Base-by-base conservation (phyloP, 2,329 filamentous ascomycete genomes). In the Sphaerulina vaccinii region DNA sequence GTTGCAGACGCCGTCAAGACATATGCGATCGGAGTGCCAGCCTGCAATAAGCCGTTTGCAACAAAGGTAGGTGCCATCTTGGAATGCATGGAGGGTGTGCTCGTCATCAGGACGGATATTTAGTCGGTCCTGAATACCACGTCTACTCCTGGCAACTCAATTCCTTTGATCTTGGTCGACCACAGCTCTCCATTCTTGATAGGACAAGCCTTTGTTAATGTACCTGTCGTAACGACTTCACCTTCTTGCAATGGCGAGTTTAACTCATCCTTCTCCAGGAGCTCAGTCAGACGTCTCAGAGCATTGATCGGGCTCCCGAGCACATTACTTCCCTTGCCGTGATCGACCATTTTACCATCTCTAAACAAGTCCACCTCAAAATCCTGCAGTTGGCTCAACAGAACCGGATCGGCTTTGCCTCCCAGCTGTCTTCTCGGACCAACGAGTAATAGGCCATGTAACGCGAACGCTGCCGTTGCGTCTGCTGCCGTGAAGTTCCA, bases 401-500 rank as follows among this genome's bases (percentile, higher is more conserved):
- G 37, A 11, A 45, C 44, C 27, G 53, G 46, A 38, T 55, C 42
- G 10, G 23, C 21, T 7, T 24, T 38, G 8, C 48, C 37, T 15
- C 43, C 40, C 13, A 61, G 35, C 38, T 24, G 43, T 18, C 39
- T 45, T 22, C 45, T 42, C 3, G 58, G 52, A 6, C 59, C 59
- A 9, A 59, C 57, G 29, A 59, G 57, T 13, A 59, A 33, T 3
- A 61, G 37, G 3, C 54, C 59, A 54, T 61, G 58, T 10, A 61
- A 23, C 9, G 58, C 58, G 35, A 59, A 61, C 9, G 52, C 58
- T 2, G 56, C 58, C 21, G 58, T 61, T 2, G 56, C 53, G 27
- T 61, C 58, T 1, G 54, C 55, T 21, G 58, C 56, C 5, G 58
- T 61, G 19, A 61, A 61, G 23, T 54, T 59, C 58, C 58, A 61